phyloP scores from a whole-genome alignment of 345 rosid genomes.

The Citrus inodora region DNA sequence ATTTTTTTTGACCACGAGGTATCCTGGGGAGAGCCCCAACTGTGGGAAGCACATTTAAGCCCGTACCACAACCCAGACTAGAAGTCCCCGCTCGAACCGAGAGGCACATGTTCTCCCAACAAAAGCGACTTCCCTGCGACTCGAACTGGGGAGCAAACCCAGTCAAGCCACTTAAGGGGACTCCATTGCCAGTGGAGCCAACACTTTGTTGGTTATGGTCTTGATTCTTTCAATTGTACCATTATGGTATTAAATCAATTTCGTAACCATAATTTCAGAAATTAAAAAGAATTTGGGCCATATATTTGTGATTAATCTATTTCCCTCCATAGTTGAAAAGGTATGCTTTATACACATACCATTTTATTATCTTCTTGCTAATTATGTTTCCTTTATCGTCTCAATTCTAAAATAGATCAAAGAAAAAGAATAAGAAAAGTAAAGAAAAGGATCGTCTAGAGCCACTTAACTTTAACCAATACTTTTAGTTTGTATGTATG shows the following conservation, averaged over 20 bases:
- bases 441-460: neutral
- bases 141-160: too few species aligned
- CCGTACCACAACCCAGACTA: too few species aligned
- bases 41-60: too few species aligned
- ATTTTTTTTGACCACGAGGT: too few species aligned
- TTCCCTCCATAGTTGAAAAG: conserved; percentile 8
- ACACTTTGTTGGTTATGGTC: too few species aligned
- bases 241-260: neutral
- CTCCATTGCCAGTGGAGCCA: too few species aligned
- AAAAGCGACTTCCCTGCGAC: too few species aligned
- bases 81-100: too few species aligned
- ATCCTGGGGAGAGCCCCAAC: too few species aligned
- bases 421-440: neutral
- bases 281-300: neutral
- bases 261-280: neutral
- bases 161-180: too few species aligned
- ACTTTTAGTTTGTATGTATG: neutral
- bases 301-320: neutral
- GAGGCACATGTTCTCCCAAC: too few species aligned
- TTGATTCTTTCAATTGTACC: neutral
- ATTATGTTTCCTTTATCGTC: conserved; percentile 14
- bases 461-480: neutral
- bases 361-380: neutral
- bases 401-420: conserved; percentile 11
- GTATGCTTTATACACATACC: neutral